phyloP scores from a whole-genome alignment of 163 green algal species.

The Smithsoniella earleae region DNA sequence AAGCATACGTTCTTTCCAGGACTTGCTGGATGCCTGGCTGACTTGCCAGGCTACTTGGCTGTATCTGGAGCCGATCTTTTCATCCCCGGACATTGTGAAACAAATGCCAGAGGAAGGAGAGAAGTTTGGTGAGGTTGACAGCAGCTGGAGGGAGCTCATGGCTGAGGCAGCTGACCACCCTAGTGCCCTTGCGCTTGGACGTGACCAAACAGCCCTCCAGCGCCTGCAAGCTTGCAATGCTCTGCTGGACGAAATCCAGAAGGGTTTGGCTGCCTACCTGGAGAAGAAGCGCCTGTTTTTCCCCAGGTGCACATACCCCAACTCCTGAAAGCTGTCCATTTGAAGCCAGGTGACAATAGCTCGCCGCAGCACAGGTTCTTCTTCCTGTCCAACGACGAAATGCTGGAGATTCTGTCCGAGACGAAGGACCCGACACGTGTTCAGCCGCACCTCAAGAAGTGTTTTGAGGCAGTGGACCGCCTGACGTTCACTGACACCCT shows the following conservation, averaged over 20 bases:
- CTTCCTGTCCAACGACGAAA: slow-evolving; percentile 72
- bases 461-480: slow-evolving; percentile 57
- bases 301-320: slow-evolving; percentile 42
- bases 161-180: slow-evolving; percentile 42
- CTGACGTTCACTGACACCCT: slow-evolving; percentile 49
- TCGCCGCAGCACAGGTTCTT: too few relatives aligned
- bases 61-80: slow-evolving; percentile 69
- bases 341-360: too few relatives aligned
- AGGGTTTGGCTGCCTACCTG: slow-evolving; percentile 60
- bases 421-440: slow-evolving; percentile 64
- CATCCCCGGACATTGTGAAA: slow-evolving; percentile 57
- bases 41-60: slow-evolving; percentile 57
- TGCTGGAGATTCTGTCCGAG: slow-evolving; percentile 68
- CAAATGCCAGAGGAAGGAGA: slow-evolving; percentile 68
- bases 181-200: slow-evolving; percentile 46
- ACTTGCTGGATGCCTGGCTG: slow-evolving; percentile 63
- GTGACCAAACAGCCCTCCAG: slow-evolving; percentile 45
- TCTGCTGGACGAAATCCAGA: slow-evolving; percentile 54
- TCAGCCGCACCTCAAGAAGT: slow-evolving; percentile 63
- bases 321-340: too few relatives aligned
- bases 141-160: slow-evolving; percentile 57
- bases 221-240: slow-evolving; percentile 53
- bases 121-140: slow-evolving; percentile 59
- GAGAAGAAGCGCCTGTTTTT: slow-evolving; percentile 68
- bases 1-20: slow-evolving; percentile 35